Base-by-base conservation (phyloP, 2,329 filamentous ascomycete species). In the Aspergillus sp. region DNA sequence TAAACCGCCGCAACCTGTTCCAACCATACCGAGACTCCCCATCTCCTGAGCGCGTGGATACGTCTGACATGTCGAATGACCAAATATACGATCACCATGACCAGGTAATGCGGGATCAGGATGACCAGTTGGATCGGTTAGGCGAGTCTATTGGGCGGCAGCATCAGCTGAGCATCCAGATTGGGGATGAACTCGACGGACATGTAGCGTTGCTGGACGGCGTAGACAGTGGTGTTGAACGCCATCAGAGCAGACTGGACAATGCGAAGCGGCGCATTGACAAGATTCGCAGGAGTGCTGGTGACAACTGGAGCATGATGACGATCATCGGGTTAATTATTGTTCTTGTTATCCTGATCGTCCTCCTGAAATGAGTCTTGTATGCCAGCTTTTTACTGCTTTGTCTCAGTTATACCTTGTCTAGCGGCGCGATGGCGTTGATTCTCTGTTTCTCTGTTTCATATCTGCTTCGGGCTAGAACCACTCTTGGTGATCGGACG, bases 161-260 rank as follows among this genome's bases (percentile, higher is more conserved):
- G 79, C 83, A 96, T 50, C 91, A 98, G 78, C 81, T 99, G 61
- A 93, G 89, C 71, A 96, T 97, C 79, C 91, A 95, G 78, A 98
- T 99, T 68, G 93, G 95, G 31, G 90, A 97, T 73, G 95, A 99
- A 80, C 82, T 99, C 37, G 95, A 98, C 67, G 89, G 87, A 65
- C 95, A 99, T 69, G 90, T 96, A 39, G 83, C 89, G 66, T 81
- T 99, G 80, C 81, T 99, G 31, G 93, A 97, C 72, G 93, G 96
- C 68, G 86, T 96, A 45, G 95, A 98, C 70, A 84, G 84, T 45
- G 84, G 88, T 19, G 90, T 93, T 7, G 92, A 96, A 72, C 80
- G 93, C 57, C 93, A 98, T 76, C 84, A 89, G 72, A 81, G 80
- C 24, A 86, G 90, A 50, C 80, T 99, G 52, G 86, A 92, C 64